These are phyloP conservation scores for Penicillium digitatum DNA, from an alignment of 2,329 filamentous ascomycete species.

Conservation along the genomic window DNA sequence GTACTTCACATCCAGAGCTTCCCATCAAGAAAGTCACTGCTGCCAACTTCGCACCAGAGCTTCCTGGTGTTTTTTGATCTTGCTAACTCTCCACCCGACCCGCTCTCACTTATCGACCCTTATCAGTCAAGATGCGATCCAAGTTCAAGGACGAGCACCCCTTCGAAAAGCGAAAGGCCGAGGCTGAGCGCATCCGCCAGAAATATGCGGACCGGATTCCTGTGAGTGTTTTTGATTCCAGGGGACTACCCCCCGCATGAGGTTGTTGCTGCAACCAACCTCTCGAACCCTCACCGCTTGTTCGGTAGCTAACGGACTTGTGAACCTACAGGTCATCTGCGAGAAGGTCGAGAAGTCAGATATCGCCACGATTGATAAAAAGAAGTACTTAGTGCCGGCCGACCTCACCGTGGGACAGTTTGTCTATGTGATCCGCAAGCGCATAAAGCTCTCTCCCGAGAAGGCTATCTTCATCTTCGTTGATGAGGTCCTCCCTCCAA, in stretches of 20 bases:
- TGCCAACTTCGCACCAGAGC: slow-evolving; percentile 19
- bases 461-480: slow-evolving; percentile 99
- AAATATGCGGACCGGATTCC: slow-evolving; percentile 99
- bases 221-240: slow-evolving; percentile 55
- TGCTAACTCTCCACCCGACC: slow-evolving; percentile 17
- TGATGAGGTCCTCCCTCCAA: slow-evolving; percentile 93
- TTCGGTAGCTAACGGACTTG: slow-evolving; percentile 29
- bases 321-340: slow-evolving; percentile 76
- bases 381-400: slow-evolving; percentile 97
- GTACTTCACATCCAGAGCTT: slow-evolving; percentile 10
- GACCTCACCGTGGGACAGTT: slow-evolving; percentile 99
- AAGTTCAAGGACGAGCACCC: slow-evolving; percentile 99
- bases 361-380: slow-evolving; percentile 99
- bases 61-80: slow-evolving; percentile 7
- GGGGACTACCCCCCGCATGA: background rate
- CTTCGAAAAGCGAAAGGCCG: slow-evolving; percentile 99
- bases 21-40: slow-evolving; percentile 11
- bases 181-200: slow-evolving; percentile 97
- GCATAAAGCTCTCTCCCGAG: slow-evolving; percentile 98
- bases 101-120: slow-evolving; percentile 26
- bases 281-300: slow-evolving; percentile 29
- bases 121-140: slow-evolving; percentile 74
- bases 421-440: slow-evolving; percentile 99
- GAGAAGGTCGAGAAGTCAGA: slow-evolving; percentile 99
- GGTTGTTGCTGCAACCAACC: background rate